Conservation (phyloP, 305 asterid species). For the Fraxinus nigra region DNA sequence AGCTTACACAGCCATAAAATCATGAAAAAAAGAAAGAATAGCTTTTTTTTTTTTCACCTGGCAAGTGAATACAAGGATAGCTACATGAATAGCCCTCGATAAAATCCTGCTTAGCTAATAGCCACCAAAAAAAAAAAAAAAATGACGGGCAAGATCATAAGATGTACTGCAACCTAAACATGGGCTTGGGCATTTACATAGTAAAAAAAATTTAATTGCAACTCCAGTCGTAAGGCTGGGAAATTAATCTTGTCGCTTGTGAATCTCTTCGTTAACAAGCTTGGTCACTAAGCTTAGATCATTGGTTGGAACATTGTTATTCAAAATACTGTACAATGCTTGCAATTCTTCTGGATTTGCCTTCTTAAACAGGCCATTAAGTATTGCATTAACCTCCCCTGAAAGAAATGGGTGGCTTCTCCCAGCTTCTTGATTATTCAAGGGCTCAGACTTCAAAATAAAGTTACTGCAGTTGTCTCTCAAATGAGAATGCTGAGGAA, state of each 20-base stretch:
- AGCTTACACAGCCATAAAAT: not conserved
- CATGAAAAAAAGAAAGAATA: not conserved
- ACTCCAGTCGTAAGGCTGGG: not conserved
- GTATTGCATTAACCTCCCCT: conserved; percentile 32
- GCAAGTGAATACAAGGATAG: not conserved
- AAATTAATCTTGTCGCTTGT: conserved; percentile 33
- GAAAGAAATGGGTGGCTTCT: conserved; percentile 18
- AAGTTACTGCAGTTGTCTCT: conserved; percentile 25
- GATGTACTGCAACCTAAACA: conserved; percentile 21
- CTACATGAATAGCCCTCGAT: conserved; percentile 11
- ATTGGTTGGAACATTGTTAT: conserved; percentile 28
- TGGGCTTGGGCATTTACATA: conserved; percentile 27
- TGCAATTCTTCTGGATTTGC: conserved; percentile 59
- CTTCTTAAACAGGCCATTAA: conserved; percentile 62
- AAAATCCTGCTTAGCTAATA: conserved; percentile 24
- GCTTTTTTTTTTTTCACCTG: not conserved
- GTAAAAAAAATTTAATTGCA: not conserved
- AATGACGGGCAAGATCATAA: conserved; percentile 8
- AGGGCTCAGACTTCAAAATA: conserved; percentile 34
- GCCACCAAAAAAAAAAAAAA: conserved; percentile 3
- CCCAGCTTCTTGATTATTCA: conserved; percentile 31
- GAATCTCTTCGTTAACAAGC: conserved; percentile 51
- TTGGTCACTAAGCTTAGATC: conserved; percentile 42
- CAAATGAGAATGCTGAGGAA: conserved; percentile 38
- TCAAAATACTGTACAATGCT: conserved; percentile 40